Evolutionary conservation across 352 stramenopile species (phyloP).

Genomic region (Pythium apleroticum): DNA sequence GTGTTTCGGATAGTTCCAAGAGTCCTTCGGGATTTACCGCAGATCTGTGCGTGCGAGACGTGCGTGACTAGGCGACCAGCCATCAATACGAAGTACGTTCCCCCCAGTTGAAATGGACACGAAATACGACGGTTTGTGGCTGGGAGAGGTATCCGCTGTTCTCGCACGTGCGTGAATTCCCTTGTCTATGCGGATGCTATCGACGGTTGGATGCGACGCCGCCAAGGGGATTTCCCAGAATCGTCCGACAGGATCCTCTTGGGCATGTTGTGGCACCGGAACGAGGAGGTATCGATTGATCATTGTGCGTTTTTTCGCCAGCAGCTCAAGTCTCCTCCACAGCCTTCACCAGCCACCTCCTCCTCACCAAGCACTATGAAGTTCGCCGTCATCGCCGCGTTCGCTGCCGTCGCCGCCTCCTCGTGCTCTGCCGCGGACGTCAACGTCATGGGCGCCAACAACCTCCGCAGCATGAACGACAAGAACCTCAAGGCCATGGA

Average conservation of each 20-base stretch:
- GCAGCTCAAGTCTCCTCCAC: constrained; percentile 4
- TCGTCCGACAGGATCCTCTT: no score
- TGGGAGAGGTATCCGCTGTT: background rate
- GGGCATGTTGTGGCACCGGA: no score
- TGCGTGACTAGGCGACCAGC: background rate
- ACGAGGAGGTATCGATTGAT: background rate
- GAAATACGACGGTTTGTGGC: background rate
- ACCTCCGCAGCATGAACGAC: background rate
- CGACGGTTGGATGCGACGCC: no score
- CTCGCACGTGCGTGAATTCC: no score
- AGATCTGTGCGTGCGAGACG: background rate
- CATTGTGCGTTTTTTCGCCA: constrained; percentile 9
- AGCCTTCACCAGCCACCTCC: background rate
- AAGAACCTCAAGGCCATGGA: no score
- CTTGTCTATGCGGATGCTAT: no score
- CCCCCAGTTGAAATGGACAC: background rate
- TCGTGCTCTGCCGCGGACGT: constrained; percentile 15
- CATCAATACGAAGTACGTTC: background rate
- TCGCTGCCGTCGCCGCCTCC: constrained; percentile 12
- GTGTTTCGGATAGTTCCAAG: background rate
- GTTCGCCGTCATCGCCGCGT: constrained; percentile 8
- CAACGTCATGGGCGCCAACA: constrained; percentile 9
- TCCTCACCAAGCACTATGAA: constrained; percentile 12
- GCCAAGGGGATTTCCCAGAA: no score
- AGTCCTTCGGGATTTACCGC: background rate